These are phyloP conservation scores for Rhodotorula sp. DNA, from an alignment of 1,284 basidiomycete genomes.

Conservation along the genomic window DNA sequence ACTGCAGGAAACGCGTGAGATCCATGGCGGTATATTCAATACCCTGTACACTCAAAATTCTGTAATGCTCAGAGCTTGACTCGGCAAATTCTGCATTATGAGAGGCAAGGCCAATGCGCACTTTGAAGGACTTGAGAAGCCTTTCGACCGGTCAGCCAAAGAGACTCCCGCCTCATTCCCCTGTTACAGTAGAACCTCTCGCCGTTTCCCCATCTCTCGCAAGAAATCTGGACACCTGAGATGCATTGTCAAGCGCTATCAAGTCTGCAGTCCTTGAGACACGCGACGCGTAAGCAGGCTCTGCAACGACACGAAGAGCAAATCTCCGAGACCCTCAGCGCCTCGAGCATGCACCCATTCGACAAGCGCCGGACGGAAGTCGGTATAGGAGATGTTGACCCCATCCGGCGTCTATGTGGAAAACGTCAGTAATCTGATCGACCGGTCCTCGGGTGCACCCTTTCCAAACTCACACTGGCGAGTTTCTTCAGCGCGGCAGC, in stretches of 20 bases:
- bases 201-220: no score
- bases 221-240: no score
- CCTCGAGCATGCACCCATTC: conserved; percentile 14
- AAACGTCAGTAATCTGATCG: background rate
- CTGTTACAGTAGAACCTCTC: no score
- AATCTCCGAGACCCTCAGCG: conserved; percentile 12
- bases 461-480: conserved; percentile 2
- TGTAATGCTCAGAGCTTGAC: background rate
- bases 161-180: no score
- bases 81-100: no score
- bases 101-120: no score
- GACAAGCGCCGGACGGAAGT: conserved; percentile 28
- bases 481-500: conserved; percentile 10
- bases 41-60: background rate
- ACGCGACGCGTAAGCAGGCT: conserved; percentile 14
- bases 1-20: conserved; percentile 16
- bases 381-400: conserved; percentile 6
- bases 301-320: conserved; percentile 21
- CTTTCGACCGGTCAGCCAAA: no score
- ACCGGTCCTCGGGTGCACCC: no score
- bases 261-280: background rate
- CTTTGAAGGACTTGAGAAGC: no score
- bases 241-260: no score
- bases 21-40: background rate
- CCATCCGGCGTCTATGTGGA: no score